Base-by-base conservation (phyloP, 345 rosid genomes). In the Rhodamnia rubescens region DNA sequence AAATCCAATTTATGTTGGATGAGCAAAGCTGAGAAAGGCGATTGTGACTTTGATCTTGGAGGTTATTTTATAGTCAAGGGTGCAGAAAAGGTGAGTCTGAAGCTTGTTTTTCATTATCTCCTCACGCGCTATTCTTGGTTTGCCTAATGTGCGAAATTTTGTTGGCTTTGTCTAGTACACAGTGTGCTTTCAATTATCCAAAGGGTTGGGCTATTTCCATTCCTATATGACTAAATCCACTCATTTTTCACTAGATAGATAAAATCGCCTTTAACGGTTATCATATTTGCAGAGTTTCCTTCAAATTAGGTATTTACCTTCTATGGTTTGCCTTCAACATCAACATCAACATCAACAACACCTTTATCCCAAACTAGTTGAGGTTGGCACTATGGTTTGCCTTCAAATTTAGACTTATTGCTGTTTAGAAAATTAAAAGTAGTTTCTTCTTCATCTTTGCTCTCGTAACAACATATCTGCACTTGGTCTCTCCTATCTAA, bases 51-150 rank as follows among this genome's bases (percentile, higher is more conserved):
- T 91, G 99, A 97, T 85, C 96, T 92, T 27, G 98, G 98, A 61
- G 99, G 98, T 53, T 97, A 94, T 87, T 97, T 97, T 88, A 80
- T 95, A 85, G 92, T 97, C 74, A 97, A 97, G 88, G 98, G 99
- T 20, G 98, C 98, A 81, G 98, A 97, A 87, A 97, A 97, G 94
- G 98, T 93, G 85, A 89, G 87, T 85, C 84, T 49, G 49, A 55
- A 27, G 81, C 85, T 86, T 53, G 42, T 83, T 64, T 52, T 40
- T 59, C 52, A 69, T 69, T 9, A 36, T 36, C 47, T 69, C 7
- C 80, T 24, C 80, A 32, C 47, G 20, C 18, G 26, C 47, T 18
- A 69, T 69, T 36, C 47, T 32, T 69, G 12, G 80, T 69, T 69
- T 69, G 47, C 40, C 26, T 18, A 18, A 18, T 3, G 4, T 69